phyloP scores from a whole-genome alignment of 2,329 filamentous ascomycete genomes.

The Xenoacremonium recifei region DNA sequence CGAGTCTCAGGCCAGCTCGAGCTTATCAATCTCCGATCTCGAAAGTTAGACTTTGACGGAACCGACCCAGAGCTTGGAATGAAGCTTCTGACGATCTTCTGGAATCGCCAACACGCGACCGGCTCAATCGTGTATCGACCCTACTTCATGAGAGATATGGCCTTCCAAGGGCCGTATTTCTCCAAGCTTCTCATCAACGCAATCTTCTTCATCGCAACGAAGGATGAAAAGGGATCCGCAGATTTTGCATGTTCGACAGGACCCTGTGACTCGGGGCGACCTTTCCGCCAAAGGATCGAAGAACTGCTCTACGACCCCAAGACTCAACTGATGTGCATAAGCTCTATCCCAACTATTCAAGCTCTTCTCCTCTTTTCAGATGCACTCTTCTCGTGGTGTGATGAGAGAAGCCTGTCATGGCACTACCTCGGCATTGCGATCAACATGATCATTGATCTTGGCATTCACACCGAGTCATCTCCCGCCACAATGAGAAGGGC shows the following conservation, averaged over 20 bases:
- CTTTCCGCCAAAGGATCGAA: slow-evolving; percentile 41
- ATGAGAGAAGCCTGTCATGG: slow-evolving; percentile 50
- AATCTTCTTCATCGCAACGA: slow-evolving; percentile 42
- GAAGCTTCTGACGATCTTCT: slow-evolving; percentile 49
- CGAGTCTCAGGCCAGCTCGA: slow-evolving; percentile 38
- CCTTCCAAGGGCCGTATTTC: slow-evolving; percentile 53
- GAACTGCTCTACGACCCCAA: slow-evolving; percentile 37
- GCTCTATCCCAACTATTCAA: slow-evolving; percentile 49
- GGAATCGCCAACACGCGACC: slow-evolving; percentile 52
- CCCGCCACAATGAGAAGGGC: slow-evolving; percentile 5
- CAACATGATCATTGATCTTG: slow-evolving; percentile 53
- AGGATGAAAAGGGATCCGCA: not conserved
- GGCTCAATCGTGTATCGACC: slow-evolving; percentile 47
- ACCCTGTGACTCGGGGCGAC: slow-evolving; percentile 31
- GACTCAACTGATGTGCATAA: slow-evolving; percentile 36
- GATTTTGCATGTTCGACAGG: slow-evolving; percentile 15
- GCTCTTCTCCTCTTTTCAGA: slow-evolving; percentile 48
- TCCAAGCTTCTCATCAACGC: slow-evolving; percentile 56
- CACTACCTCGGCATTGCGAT: slow-evolving; percentile 55
- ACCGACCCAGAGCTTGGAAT: slow-evolving; percentile 47
- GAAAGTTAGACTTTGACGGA: slow-evolving; percentile 49
- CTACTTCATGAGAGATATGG: slow-evolving; percentile 53
- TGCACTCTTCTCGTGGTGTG: slow-evolving; percentile 43
- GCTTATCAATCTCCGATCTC: slow-evolving; percentile 38
- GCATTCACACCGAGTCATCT: slow-evolving; percentile 43